A percentile compares a stretch with the other conserved stretches of the same genome.
Evolutionary conservation across 2,329 filamentous ascomycete species (phyloP).

Genomic region (Penicillium capsulatum): DNA sequence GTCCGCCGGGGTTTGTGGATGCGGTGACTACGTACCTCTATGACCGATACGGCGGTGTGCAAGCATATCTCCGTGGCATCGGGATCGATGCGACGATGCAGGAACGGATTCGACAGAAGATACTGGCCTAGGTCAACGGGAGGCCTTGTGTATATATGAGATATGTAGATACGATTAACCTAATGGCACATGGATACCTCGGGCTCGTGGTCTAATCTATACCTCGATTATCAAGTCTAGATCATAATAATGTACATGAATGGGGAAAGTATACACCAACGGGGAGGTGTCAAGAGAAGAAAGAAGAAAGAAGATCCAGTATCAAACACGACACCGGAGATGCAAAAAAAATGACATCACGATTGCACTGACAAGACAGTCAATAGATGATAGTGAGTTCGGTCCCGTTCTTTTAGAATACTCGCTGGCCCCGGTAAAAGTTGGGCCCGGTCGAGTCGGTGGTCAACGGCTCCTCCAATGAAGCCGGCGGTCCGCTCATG

Average conservation of each 20-base stretch:
- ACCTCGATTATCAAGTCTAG: no score
- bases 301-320: no score
- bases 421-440: conserved; percentile 29
- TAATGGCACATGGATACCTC: conserved; percentile 10
- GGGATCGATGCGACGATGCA: conserved; percentile 53
- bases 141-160: conserved; percentile 7
- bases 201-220: background rate
- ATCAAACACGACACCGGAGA: conserved; percentile 2
- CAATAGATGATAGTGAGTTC: background rate
- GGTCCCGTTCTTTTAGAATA: conserved; percentile 13
- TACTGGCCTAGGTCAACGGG: conserved; percentile 14
- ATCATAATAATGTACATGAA: conserved; percentile 3
- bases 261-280: no score
- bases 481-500: conserved; percentile 14
- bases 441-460: conserved; percentile 36
- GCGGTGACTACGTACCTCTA: conserved; percentile 57
- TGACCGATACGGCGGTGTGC: conserved; percentile 61
- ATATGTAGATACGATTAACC: conserved; percentile 12
- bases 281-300: no score
- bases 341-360: conserved; percentile 4
- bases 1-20: conserved; percentile 60
- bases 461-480: conserved; percentile 37
- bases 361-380: background rate
- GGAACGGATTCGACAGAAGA: conserved; percentile 28
- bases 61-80: conserved; percentile 60